These are phyloP conservation scores for Lunularia cruciata DNA, from an alignment of 225 moss, liverwort and hornwort species.

Conservation along the genomic window DNA sequence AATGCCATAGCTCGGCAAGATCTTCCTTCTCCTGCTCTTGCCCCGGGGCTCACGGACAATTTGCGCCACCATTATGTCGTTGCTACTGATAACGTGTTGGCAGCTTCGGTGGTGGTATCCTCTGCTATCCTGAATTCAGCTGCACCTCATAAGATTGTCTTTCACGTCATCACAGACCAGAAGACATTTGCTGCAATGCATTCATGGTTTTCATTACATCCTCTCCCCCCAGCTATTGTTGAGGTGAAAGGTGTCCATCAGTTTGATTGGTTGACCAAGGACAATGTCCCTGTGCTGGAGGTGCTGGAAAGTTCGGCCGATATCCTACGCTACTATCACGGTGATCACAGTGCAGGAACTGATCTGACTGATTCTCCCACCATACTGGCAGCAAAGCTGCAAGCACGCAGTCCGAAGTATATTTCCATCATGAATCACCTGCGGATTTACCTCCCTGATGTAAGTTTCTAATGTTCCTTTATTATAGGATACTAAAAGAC, in stretches of 20 bases:
- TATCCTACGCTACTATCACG: conserved; percentile 88
- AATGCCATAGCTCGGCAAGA: conserved; percentile 93
- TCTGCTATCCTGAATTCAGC: conserved; percentile 74
- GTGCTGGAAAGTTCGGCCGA: conserved; percentile 85
- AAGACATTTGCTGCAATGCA: conserved; percentile 98
- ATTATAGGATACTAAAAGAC: too few species aligned
- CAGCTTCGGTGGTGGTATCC: conserved; percentile 84
- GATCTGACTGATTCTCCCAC: conserved; percentile 89
- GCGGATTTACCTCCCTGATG: conserved; percentile 95
- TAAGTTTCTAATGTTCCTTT: too few species aligned
- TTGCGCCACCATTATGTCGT: conserved; percentile 73
- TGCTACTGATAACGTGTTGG: conserved; percentile 91
- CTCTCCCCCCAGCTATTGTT: conserved; percentile 77
- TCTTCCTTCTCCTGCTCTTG: conserved; percentile 87
- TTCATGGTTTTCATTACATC: conserved; percentile 91
- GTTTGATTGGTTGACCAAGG: conserved; percentile 91
- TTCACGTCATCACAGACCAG: conserved; percentile 97
- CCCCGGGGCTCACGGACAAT: conserved; percentile 75
- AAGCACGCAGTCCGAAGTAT: conserved; percentile 93
- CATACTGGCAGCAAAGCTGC: conserved; percentile 81
- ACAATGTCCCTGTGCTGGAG: conserved; percentile 94
- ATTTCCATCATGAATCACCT: conserved; percentile 99
- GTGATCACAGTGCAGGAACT: conserved; percentile 83
- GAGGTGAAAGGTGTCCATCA: conserved; percentile 99
- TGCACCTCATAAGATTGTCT: conserved; percentile 79